Conservation (phyloP, 495 filamentous ascomycete species). For the Lepraria neglecta region DNA sequence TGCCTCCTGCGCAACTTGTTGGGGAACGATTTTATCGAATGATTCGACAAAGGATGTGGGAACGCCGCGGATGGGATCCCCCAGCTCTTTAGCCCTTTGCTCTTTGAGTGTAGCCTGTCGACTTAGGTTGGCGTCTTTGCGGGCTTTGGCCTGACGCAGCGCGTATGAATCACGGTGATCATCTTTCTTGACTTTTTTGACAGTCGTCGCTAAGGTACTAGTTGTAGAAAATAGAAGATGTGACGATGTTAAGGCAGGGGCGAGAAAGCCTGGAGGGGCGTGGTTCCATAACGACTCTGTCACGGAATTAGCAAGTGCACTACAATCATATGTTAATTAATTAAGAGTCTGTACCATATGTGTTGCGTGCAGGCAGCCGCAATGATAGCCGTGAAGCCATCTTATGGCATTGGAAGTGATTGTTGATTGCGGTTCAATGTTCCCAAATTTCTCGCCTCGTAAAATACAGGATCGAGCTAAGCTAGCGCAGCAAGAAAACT, state of each 20-base stretch:
- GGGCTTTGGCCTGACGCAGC: constrained; percentile 66
- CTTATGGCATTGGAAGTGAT: not conserved
- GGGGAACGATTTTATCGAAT: constrained; percentile 53
- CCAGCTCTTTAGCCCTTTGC: constrained; percentile 53
- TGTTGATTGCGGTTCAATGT: not conserved
- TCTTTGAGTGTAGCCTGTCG: constrained; percentile 60
- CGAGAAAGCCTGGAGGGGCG: constrained; percentile 24
- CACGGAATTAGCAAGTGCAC: constrained; percentile 1
- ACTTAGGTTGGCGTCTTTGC: constrained; percentile 71
- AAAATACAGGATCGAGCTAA: not conserved
- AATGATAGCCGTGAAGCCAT: constrained; percentile 16
- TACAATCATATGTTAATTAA: not conserved
- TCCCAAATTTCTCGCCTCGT: not conserved
- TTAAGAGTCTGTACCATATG: not conserved
- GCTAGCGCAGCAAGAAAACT: constrained; percentile 2
- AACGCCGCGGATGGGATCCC: constrained; percentile 71
- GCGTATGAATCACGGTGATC: constrained; percentile 56
- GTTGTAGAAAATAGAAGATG: constrained; percentile 22
- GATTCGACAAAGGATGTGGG: constrained; percentile 77
- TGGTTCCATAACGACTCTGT: constrained; percentile 20
- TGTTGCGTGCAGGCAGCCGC: not conserved
- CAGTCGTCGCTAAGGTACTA: not conserved
- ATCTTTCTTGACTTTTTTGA: constrained; percentile 29
- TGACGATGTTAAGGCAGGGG: constrained; percentile 17
- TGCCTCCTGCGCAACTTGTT: constrained; percentile 30